Evolutionary conservation across 768 basidiomycete species (phyloP).

Genomic region (Agaricus sinodeliciosus): DNA sequence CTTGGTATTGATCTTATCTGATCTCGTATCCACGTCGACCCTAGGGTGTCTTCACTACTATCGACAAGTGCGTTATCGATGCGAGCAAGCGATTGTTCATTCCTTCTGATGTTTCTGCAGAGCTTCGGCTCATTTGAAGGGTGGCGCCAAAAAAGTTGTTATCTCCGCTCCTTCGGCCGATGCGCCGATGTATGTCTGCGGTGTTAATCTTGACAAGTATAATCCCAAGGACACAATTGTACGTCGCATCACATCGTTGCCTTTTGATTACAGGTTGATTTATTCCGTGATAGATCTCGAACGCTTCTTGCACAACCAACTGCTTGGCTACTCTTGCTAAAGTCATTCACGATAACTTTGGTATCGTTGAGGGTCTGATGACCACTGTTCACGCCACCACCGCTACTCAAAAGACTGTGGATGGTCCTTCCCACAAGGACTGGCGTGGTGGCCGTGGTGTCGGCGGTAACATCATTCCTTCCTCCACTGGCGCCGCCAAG

Average conservation of each 20-base stretch:
- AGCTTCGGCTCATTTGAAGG: slow-evolving; percentile 90
- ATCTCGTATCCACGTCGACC: slow-evolving; percentile 11
- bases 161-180: slow-evolving; percentile 99
- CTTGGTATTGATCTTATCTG: slow-evolving; percentile 10
- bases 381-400: slow-evolving; percentile 97
- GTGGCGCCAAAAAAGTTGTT: slow-evolving; percentile 99
- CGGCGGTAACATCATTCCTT: slow-evolving; percentile 98
- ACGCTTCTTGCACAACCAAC: slow-evolving; percentile 99
- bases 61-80: slow-evolving; percentile 57
- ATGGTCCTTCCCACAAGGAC: slow-evolving; percentile 92
- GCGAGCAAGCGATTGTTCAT: slow-evolving; percentile 11
- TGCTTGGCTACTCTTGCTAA: slow-evolving; percentile 99
- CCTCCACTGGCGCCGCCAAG: slow-evolving; percentile 98
- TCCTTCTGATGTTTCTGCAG: slow-evolving; percentile 25
- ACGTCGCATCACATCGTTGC: slow-evolving; percentile 23
- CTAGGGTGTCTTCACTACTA: slow-evolving; percentile 97
- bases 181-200: slow-evolving; percentile 90
- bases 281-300: slow-evolving; percentile 67
- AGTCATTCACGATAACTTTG: slow-evolving; percentile 95
- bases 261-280: slow-evolving; percentile 1
- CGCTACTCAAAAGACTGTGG: slow-evolving; percentile 92
- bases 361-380: slow-evolving; percentile 96
- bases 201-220: slow-evolving; percentile 94
- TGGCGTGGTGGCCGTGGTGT: slow-evolving; percentile 97
- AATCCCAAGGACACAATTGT: slow-evolving; percentile 84